These are phyloP conservation scores for Wickerhamiella nectarea DNA, from an alignment of 805 yeast species.

Conservation along the genomic window DNA sequence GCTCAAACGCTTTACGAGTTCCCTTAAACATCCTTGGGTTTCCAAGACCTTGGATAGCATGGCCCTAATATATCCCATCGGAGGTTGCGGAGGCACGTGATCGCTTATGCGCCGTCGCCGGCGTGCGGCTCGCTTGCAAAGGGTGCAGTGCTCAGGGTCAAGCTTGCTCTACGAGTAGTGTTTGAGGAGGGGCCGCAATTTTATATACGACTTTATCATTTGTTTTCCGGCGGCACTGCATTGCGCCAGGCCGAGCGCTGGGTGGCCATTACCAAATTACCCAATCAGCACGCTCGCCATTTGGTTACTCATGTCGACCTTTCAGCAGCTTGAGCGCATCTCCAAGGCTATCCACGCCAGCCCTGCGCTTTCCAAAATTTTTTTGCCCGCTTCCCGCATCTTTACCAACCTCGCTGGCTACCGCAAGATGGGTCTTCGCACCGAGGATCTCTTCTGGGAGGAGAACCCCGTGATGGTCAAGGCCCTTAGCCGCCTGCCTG, in stretches of 20 bases:
- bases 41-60: too few species aligned
- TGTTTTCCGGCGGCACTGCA: too few species aligned
- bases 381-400: slow-evolving; percentile 66
- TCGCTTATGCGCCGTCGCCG: not conserved
- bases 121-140: too few species aligned
- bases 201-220: too few species aligned
- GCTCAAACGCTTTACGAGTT: slow-evolving; percentile 5
- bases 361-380: slow-evolving; percentile 61
- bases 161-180: too few species aligned
- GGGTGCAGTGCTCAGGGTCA: too few species aligned
- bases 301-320: slow-evolving; percentile 24
- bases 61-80: too few species aligned
- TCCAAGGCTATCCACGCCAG: slow-evolving; percentile 67
- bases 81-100: not conserved
- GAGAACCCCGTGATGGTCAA: slow-evolving; percentile 78
- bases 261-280: too few species aligned
- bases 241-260: too few species aligned
- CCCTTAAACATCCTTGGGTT: not conserved
- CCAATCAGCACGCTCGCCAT: slow-evolving; percentile 9
- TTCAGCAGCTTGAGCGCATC: slow-evolving; percentile 28
- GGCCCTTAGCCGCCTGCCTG: slow-evolving; percentile 79
- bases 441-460: slow-evolving; percentile 77
- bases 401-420: slow-evolving; percentile 72
- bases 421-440: slow-evolving; percentile 83
- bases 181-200: too few species aligned